Evolutionary conservation across 1,284 basidiomycete genomes (phyloP), one percentile per base, ranked within the genome.

Genomic region (Rhodotorula sp.): DNA sequence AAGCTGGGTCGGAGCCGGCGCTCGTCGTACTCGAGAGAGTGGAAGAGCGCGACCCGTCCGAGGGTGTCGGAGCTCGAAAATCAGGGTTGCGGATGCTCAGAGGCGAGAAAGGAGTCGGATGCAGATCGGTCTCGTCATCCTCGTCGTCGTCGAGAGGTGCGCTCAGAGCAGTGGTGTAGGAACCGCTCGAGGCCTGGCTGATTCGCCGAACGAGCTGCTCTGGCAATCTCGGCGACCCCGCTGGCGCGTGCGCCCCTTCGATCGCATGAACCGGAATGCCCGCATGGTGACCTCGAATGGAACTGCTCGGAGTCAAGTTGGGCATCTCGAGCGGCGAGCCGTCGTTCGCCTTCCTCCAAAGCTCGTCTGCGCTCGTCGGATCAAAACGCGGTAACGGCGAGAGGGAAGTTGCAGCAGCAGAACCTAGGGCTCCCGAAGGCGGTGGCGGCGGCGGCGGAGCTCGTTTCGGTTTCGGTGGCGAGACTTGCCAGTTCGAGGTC

Each of bases 301-400:
- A 67, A 48, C 49, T 68, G 28, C 57, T 48, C 28, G 63, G 66
- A 23, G 69, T 58, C 7, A 68, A 38, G 50, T 49, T 64, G 4
- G 65, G 65, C 56, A 74, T 67, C 54, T 69, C 67, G 58, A 62
- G 43, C 7, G 72, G 66, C 55, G 57, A 63, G 16, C 66, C 69
- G 43, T 52, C 49, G 64, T 62, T 49, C 21, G 68, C 62, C 28
- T 26, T 34, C 10, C 68, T 54, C 54, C 57, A 64, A n/a, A 34
- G 49, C 55, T 43, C 52, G 14, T 52, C 50, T n/a, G 50, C 50
- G 50, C 50, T 23, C 2, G 50, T 7, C 28, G 58, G 34, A 28
- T 60, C 6, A 48, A 38, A 38, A 43, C 31, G 43, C 26, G 52
- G 56, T 4, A 58, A 7, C 23, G 47, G 16, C 16, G 60, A 31